Base-by-base conservation (phyloP, 257 asterid genomes). In the Eucommia ulmoides region DNA sequence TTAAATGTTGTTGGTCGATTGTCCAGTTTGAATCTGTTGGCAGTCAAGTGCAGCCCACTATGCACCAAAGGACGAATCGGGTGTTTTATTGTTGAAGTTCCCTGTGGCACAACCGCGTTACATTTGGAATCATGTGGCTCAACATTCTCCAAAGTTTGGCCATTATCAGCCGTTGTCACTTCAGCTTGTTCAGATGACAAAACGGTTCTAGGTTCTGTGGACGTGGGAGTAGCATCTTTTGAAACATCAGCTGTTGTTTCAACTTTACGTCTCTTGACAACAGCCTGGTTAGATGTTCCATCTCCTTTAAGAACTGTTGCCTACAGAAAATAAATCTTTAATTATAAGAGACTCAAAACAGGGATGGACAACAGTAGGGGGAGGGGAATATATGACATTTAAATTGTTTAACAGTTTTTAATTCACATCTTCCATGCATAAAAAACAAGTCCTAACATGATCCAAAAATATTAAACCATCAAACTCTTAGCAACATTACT, bases 121-220 rank as follows among this genome's bases (percentile, higher is more conserved):
- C 8, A 7, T 29, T 29, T 12, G 12, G 38, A 29, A 29, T 12
- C 38, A 29, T 12, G 12, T 5, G 38, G 38, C 7, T 12, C 12
- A 29, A 29, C 12, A 12, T 29, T 29, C 38, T 29, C 38, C 8
- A 12, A 5, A 29, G 8, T 5, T 29, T 29, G 6, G 38, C 38
- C 8, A 12, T 29, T 29, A 29, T 29, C 38, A 29, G 38, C 12
- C 38, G 52, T 64, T 77, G 12, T 29, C 38, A 29, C 8, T 29
- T 29, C 38, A 29, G 38, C 38, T 29, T 29, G 38, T 29, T 29
- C 8, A 12, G 38, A 29, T 29, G 38, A 29, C 38, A 29, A 29
- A 29, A 29, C 38, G 12, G 38, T 29, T 5, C 38, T 29, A 5
- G 38, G 38, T 5, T 29, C 12, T 5, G 6, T 29, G 38, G 38